phyloP scores from a whole-genome alignment of 352 stramenopile species.

The Halophytophthora polymorphica region DNA sequence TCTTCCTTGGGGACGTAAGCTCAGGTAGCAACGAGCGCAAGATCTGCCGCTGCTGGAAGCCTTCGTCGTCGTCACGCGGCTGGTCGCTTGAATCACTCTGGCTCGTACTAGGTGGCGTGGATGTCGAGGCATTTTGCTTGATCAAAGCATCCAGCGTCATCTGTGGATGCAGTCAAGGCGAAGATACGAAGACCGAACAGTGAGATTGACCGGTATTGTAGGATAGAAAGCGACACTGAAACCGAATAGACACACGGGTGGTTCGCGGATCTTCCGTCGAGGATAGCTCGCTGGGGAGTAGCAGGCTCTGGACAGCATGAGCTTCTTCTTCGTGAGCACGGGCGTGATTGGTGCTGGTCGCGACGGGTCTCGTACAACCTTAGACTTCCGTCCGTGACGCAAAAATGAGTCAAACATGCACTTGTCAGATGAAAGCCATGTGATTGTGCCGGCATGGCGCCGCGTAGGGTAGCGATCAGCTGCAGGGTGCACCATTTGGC shows the following conservation, averaged over 20 bases:
- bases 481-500: slow-evolving; percentile 11
- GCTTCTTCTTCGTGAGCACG: slow-evolving; percentile 31
- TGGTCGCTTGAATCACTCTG: slow-evolving; percentile 12
- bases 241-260: slow-evolving; percentile 22
- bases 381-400: slow-evolving; percentile 5
- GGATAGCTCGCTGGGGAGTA: slow-evolving; percentile 34
- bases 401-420: background rate
- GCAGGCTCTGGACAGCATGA: slow-evolving; percentile 35
- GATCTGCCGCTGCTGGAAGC: slow-evolving; percentile 12
- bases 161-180: slow-evolving; percentile 8
- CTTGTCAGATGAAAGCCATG: background rate
- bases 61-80: slow-evolving; percentile 3
- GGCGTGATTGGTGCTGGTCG: slow-evolving; percentile 5
- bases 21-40: slow-evolving; percentile 17
- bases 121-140: slow-evolving; percentile 19
- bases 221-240: background rate
- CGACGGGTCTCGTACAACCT: slow-evolving; percentile 7
- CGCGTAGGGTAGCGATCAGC: background rate
- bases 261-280: slow-evolving; percentile 24
- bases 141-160: slow-evolving; percentile 55
- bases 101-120: background rate
- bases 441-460: background rate
- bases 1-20: slow-evolving; percentile 3
- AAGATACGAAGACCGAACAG: too few species aligned
- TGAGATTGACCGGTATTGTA: background rate